Evolutionary conservation across 2,329 filamentous ascomycete genomes (phyloP), one percentile per base, ranked within the genome.

Genomic region (Dendryphion nanum): DNA sequence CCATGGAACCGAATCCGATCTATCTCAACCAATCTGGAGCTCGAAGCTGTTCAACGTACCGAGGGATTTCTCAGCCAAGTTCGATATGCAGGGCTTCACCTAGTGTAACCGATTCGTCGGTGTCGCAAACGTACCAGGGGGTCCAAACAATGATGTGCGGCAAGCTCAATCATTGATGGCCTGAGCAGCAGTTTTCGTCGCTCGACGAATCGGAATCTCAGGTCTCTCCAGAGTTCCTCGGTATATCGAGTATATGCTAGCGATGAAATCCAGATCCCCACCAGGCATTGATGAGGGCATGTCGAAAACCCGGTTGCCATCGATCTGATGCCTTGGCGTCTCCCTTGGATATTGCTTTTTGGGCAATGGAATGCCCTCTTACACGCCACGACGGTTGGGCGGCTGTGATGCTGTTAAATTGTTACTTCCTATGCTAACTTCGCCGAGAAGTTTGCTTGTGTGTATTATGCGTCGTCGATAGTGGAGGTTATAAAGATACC

Each of bases 71-170:
- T n/a, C n/a, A n/a, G n/a, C n/a, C n/a, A n/a, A n/a, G n/a, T n/a
- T n/a, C n/a, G n/a, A n/a, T n/a, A n/a, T n/a, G n/a, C n/a, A n/a
- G n/a, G n/a, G n/a, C n/a, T n/a, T n/a, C n/a, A n/a, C n/a, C n/a
- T n/a, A n/a, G n/a, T n/a, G n/a, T n/a, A n/a, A n/a, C n/a, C n/a
- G n/a, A 15, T 23, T 21, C 28, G 32, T 14, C 37, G 21, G 33
- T 34, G 37, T 43, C 33, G 41, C 41, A 40, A n/a, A n/a, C 33
- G 6, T 37, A 14, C 37, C 28, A 31, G 41, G 41, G 19, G 15
- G 13, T 32, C 30, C 33, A 14, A 41, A 41, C 12, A 8, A n/a
- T 32, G 18, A 17, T 21, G 12, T 26, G n/a, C 13, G 14, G 19
- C 17, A 30, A 29, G n/a, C 3, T 6, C 14, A 17, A 18, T 21